These are phyloP conservation scores for Lachnum nothofagi DNA, from an alignment of 2,329 filamentous ascomycete genomes.

Conservation along the genomic window DNA sequence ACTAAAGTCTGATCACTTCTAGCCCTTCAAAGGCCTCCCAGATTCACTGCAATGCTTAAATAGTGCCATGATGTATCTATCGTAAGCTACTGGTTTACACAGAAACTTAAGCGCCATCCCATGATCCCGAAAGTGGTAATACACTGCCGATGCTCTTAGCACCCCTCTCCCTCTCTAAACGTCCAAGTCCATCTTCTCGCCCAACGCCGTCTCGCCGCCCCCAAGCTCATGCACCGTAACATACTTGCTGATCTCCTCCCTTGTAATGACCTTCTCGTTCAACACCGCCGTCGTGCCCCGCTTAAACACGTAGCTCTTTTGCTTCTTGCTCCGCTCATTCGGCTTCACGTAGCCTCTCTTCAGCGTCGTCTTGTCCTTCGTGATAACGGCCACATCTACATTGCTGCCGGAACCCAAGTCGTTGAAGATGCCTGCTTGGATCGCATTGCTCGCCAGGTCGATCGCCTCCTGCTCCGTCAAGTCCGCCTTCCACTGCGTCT, in stretches of 20 bases:
- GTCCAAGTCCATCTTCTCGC: constrained; percentile 66
- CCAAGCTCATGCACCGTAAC: constrained; percentile 82
- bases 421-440: constrained; percentile 97
- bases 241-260: constrained; percentile 90
- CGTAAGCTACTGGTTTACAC: constrained; percentile 6
- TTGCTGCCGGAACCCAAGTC: constrained; percentile 95
- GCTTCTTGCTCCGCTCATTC: constrained; percentile 85
- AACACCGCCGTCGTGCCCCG: constrained; percentile 91
- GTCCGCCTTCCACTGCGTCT: constrained; percentile 84
- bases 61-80: neutral
- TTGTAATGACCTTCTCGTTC: constrained; percentile 93
- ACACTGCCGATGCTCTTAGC: constrained; percentile 6
- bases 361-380: constrained; percentile 87
- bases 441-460: constrained; percentile 76
- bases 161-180: constrained; percentile 36
- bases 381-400: constrained; percentile 94
- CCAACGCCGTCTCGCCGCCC: constrained; percentile 47
- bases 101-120: constrained; percentile 11
- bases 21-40: too few species aligned
- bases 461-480: constrained; percentile 77
- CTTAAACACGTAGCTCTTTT: constrained; percentile 86
- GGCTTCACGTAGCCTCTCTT: constrained; percentile 90
- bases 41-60: too few species aligned
- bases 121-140: constrained; percentile 7
- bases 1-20: too few species aligned